Percentiles rank a stretch among this genome's conserved stretches.
These are phyloP conservation scores for Cordia subcordata DNA, from an alignment of 257 asterid species.

Conservation along the genomic window DNA sequence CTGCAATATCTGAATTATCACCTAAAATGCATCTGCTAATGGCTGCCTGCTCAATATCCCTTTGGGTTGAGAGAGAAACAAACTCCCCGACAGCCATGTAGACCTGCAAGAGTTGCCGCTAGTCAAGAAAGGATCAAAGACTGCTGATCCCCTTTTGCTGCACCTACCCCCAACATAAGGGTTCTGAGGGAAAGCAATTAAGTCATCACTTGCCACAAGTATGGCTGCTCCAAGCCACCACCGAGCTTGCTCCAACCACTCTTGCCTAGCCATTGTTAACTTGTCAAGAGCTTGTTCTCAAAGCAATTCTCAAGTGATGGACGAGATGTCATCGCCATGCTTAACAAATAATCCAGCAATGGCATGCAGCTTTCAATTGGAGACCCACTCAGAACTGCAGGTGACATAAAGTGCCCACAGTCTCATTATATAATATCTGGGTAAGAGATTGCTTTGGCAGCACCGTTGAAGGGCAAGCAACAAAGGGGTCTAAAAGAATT, in stretches of 20 bases:
- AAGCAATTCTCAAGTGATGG: too few species aligned
- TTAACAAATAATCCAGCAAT: too few species aligned
- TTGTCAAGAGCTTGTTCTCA: too few species aligned
- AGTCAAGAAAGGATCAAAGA: conserved; percentile 44
- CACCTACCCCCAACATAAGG: conserved; percentile 59
- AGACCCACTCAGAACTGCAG: too few species aligned
- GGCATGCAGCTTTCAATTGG: too few species aligned
- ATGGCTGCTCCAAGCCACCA: conserved; percentile 75
- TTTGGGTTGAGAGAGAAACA: conserved; percentile 55
- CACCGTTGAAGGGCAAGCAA: too few species aligned
- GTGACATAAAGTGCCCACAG: too few species aligned
- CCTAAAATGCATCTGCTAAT: not conserved
- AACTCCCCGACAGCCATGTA: conserved; percentile 69
- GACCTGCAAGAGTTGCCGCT: conserved; percentile 59
- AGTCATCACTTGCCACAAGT: conserved; percentile 63
- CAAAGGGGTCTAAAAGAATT: too few species aligned
- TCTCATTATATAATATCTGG: too few species aligned
- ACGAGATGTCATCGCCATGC: too few species aligned
- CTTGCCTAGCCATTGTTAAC: not conserved
- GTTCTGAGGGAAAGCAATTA: conserved; percentile 50
- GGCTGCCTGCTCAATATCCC: conserved; percentile 36
- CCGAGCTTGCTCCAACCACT: conserved; percentile 33
- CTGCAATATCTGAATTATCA: not conserved
- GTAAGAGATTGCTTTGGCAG: too few species aligned
- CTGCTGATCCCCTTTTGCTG: conserved; percentile 45